Percentiles rank a stretch among this genome's conserved stretches.
Evolutionary conservation across 2,329 filamentous ascomycete genomes (phyloP).

Genomic region (Fusarium tanahbumbuense): DNA sequence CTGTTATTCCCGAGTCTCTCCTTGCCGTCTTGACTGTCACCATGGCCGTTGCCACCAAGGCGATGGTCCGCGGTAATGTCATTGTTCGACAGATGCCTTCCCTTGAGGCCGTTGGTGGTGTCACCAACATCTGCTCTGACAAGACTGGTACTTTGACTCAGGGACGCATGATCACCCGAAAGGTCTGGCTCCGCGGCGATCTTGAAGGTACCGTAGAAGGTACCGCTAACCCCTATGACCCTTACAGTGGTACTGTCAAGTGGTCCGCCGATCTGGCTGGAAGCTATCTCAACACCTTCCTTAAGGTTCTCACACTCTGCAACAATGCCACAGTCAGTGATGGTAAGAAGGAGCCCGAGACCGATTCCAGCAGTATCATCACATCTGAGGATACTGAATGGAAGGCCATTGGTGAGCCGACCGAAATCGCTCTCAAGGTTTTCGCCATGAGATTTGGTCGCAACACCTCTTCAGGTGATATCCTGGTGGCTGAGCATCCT

Average conservation of each 20-base stretch:
- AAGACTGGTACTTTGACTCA: constrained; percentile 76
- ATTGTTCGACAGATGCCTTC: constrained; percentile 74
- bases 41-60: constrained; percentile 74
- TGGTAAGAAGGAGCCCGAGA: constrained; percentile 59
- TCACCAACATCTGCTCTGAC: constrained; percentile 78
- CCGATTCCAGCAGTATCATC: constrained; percentile 60
- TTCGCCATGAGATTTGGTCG: constrained; percentile 76
- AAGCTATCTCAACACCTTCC: constrained; percentile 58
- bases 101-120: constrained; percentile 74
- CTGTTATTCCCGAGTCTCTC: constrained; percentile 73
- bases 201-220: constrained; percentile 65
- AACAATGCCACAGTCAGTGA: constrained; percentile 67
- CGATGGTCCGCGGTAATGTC: constrained; percentile 73
- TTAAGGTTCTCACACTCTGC: constrained; percentile 69
- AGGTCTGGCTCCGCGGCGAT: constrained; percentile 69
- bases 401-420: constrained; percentile 74
- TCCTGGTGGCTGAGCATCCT: constrained; percentile 72
- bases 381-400: constrained; percentile 61
- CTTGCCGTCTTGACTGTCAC: constrained; percentile 78
- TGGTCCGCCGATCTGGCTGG: constrained; percentile 58
- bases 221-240: constrained; percentile 70
- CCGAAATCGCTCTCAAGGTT: constrained; percentile 79
- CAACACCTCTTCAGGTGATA: constrained; percentile 58
- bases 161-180: constrained; percentile 73
- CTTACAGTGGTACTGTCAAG: constrained; percentile 64